Evolutionary conservation across 2,329 filamentous ascomycete species (phyloP).

Genomic region (Fusarium pseudonygamai): DNA sequence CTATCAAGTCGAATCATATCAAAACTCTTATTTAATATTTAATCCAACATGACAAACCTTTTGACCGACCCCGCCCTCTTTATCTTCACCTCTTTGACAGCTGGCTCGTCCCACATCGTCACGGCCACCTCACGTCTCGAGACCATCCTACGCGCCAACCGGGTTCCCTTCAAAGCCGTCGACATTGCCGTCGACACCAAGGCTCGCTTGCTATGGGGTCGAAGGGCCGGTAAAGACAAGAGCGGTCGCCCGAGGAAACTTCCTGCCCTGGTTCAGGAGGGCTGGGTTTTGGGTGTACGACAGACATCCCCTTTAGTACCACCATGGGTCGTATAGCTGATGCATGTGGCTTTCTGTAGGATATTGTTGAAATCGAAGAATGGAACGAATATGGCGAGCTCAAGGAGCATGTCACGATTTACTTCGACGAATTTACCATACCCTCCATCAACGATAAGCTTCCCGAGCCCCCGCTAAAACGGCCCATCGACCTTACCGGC

Average conservation of each 20-base stretch:
- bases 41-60: constrained; percentile 53
- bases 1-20: background rate
- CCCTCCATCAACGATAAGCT: constrained; percentile 64
- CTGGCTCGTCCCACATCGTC: constrained; percentile 94
- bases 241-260: constrained; percentile 75
- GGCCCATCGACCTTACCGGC: constrained; percentile 38
- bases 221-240: constrained; percentile 78
- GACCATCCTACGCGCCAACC: constrained; percentile 94
- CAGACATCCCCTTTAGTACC: background rate
- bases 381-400: constrained; percentile 99
- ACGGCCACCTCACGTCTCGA: constrained; percentile 96
- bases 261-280: constrained; percentile 88
- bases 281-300: constrained; percentile 84
- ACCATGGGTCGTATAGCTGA: background rate
- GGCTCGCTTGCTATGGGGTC: constrained; percentile 87
- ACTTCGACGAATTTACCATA: constrained; percentile 70
- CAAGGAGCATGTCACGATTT: constrained; percentile 81
- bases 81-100: constrained; percentile 95
- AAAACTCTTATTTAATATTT: background rate
- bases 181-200: constrained; percentile 92
- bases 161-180: constrained; percentile 90
- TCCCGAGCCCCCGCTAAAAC: constrained; percentile 47
- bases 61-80: constrained; percentile 79
- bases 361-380: constrained; percentile 93
- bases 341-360: constrained; percentile 60